A percentile compares a stretch with the other conserved stretches of the same genome.
These are phyloP conservation scores for Annulohypoxylon maeteangense DNA, from an alignment of 495 filamentous ascomycete species.

Conservation along the genomic window DNA sequence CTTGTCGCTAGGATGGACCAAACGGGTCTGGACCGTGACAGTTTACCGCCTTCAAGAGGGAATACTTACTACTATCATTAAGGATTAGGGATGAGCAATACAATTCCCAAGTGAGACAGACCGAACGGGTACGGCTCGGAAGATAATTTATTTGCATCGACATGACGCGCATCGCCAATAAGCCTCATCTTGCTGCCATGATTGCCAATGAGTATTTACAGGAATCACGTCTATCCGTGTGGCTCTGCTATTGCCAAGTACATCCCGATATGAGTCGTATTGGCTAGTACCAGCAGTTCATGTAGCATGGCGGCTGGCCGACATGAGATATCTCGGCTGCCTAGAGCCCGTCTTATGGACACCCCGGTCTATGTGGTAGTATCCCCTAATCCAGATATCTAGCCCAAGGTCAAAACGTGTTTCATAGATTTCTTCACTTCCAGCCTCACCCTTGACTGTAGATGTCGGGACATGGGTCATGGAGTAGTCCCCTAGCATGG, in stretches of 20 bases:
- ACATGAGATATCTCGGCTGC: slow-evolving; percentile 31
- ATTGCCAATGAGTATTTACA: not conserved
- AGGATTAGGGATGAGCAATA: not conserved
- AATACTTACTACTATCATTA: not conserved
- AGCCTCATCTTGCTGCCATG: slow-evolving; percentile 24
- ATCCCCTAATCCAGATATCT: slow-evolving; percentile 34
- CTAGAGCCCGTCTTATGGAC: slow-evolving; percentile 29
- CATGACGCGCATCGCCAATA: slow-evolving; percentile 7
- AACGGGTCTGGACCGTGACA: not conserved
- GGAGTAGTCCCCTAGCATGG: slow-evolving; percentile 29
- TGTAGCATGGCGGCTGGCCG: slow-evolving; percentile 10
- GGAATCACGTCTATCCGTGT: slow-evolving; percentile 17
- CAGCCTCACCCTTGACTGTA: slow-evolving; percentile 29
- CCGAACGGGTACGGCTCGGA: not conserved
- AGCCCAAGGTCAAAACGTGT: slow-evolving; percentile 52
- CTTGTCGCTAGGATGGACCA: not conserved
- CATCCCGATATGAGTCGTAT: slow-evolving; percentile 16
- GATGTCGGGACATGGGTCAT: slow-evolving; percentile 35
- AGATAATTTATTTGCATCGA: not conserved
- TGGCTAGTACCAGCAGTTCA: not conserved
- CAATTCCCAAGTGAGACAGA: slow-evolving; percentile 13
- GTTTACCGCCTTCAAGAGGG: slow-evolving; percentile 7
- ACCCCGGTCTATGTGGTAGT: slow-evolving; percentile 32
- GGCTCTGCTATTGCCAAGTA: slow-evolving; percentile 36
- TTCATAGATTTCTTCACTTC: slow-evolving; percentile 47